Base-by-base conservation (phyloP, 2,329 filamentous ascomycete genomes). In the Thielaviopsis punctulata region DNA sequence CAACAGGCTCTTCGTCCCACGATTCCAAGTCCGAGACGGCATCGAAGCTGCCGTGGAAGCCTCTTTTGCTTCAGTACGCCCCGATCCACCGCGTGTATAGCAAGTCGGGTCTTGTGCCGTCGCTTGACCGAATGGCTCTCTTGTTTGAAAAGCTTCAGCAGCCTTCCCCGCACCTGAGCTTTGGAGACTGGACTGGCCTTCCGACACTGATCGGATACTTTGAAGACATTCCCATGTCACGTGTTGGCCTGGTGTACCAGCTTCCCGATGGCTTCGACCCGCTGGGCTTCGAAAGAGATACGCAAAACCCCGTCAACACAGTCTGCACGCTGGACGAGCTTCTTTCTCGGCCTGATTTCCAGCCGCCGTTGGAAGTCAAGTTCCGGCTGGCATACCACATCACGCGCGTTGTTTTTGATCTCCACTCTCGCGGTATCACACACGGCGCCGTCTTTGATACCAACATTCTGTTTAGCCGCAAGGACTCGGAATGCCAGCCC, bases 351-450 rank as follows among this genome's bases (percentile, higher is more conserved):
- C 69, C 72, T 0, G 69, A 70, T 49, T 74, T 73, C 33, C 78
- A 83, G 59, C 83, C 82, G 0, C 75, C 76, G 33, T 69, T 89
- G 0, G 85, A 90, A 65, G 80, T 82, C 54, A 85, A 86, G 59
- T 89, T 87, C 60, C 75, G 80, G 13, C 70, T 90, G 49, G 84
- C 84, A 3, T 73, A 83, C 51, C 85, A 86, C 57, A 69, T 89
- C 2, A 77, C 77, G 27, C 81, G 80, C 57, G 84, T 83, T 3
- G 73, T 89, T 30, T 85, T 84, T 60, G 80, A 84, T 57, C 70
- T 89, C 63, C 84, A 89, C 61, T 73, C 75, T 2, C 73, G 81
- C 41, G 77, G 79, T 13, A 76, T 87, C 50, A 75, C 74, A 0
- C 85, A 89, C 62, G 82, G 84, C 4, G 82, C 84, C 58, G 73